Evolutionary conservation across 768 basidiomycete species (phyloP), one percentile per base, ranked within the genome.

Genomic region (Leccinum arenicola): DNA sequence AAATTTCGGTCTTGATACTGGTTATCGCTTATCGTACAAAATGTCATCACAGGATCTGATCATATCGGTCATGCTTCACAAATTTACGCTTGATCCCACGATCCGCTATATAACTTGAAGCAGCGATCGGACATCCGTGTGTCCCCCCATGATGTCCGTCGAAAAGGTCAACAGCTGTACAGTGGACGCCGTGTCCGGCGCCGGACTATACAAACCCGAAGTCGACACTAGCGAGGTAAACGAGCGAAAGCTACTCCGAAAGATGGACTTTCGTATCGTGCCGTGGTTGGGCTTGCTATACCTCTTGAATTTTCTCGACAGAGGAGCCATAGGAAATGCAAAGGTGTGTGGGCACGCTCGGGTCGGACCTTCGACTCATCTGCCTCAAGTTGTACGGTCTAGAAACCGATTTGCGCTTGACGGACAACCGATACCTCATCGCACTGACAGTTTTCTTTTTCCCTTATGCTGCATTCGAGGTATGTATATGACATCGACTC

Each of bases 271-370:
- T 64, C 80, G 79, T 65, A 77, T 93, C 56, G 79, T 93, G 33
- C 92, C 92, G 35, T 92, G 88, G 86, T 74, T 93, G 25, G 79
- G 85, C 9, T 65, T 91, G 8, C 75, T 93, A 23, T 91, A 92
- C 70, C 76, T 91, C 27, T 76, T 93, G 63, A 89, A 84, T 70
- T 93, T 88, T 69, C 76, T 92, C 73, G 71, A 88, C 59, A 69
- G 78, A 65, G 76, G 78, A 40, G 81, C 83, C 55, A 85, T 92
- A 65, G 90, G 88, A 45, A 91, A 91, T 69, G 87, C 88, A 4
- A 84, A 84, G 76, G 89, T 87, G 49, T 53, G 77, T 66, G 40
- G 3, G 38, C 31, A 40, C 17, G 9, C 10, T 38, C 14, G 27
- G 3, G 8, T 33, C 31, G 31, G n/a, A 43, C 4, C 38, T 56